A percentile compares a stretch with the other conserved stretches of the same genome.
These are phyloP conservation scores for Sporobolus alterniflorus DNA, from an alignment of 202 grass and related monocot genomes.

Conservation along the genomic window DNA sequence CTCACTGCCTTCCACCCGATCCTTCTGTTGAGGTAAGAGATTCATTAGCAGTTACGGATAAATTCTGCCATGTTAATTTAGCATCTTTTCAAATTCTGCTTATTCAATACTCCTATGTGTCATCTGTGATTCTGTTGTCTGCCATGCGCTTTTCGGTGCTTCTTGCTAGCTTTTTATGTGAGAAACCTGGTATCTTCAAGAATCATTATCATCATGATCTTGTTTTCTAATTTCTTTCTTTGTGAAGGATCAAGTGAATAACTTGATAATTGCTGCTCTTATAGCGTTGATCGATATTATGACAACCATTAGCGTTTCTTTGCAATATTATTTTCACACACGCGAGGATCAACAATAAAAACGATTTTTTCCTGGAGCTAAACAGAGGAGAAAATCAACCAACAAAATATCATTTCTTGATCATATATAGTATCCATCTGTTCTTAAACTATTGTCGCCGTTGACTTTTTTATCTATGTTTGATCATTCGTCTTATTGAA, in stretches of 20 bases:
- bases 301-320: not conserved
- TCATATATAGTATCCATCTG: too few relatives aligned
- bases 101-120: too few relatives aligned
- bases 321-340: not conserved
- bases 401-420: too few relatives aligned
- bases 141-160: not conserved
- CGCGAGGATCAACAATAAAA: too few relatives aligned
- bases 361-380: not conserved
- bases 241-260: not conserved
- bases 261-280: not conserved
- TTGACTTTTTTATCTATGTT: too few relatives aligned
- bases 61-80: not conserved
- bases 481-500: too few relatives aligned
- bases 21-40: conserved; percentile 27
- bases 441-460: too few relatives aligned
- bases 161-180: not conserved
- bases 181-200: too few relatives aligned
- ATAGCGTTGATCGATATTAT: not conserved
- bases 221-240: not conserved
- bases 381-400: not conserved
- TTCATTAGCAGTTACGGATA: not conserved
- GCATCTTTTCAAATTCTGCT: not conserved
- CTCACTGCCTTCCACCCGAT: not conserved
- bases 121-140: not conserved
- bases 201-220: not conserved